These are phyloP conservation scores for Colletotrichum chlorophyti DNA, from an alignment of 2,329 filamentous ascomycete species.

Conservation along the genomic window DNA sequence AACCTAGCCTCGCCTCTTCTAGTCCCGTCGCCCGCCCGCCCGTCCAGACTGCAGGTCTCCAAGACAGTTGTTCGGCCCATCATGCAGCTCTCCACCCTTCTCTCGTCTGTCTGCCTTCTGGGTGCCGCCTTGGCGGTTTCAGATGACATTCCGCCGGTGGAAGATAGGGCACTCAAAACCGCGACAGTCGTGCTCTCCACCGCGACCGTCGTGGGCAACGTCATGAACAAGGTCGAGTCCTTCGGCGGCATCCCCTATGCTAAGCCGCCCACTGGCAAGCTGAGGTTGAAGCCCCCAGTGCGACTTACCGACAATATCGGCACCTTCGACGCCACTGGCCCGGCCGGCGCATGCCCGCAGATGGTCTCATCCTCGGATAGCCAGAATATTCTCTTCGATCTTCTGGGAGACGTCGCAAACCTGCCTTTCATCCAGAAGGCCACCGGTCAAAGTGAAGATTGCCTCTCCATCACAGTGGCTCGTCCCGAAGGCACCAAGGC, in stretches of 20 bases:
- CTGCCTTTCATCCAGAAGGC: conserved; percentile 51
- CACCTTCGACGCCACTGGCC: conserved; percentile 56
- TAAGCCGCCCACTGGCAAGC: conserved; percentile 60
- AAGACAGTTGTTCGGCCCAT: not conserved
- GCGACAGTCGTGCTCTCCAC: conserved; percentile 31
- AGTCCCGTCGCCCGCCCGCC: not conserved
- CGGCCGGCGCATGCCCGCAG: conserved; percentile 63
- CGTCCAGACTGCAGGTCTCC: not conserved
- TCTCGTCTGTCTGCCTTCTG: conserved; percentile 22
- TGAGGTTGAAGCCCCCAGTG: conserved; percentile 67
- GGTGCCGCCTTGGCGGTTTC: conserved; percentile 15
- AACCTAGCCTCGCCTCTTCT: not conserved
- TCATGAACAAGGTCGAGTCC: conserved; percentile 51
- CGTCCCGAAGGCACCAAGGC: conserved; percentile 51
- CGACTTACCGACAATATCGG: conserved; percentile 56
- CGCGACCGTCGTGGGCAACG: conserved; percentile 33
- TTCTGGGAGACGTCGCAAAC: conserved; percentile 47
- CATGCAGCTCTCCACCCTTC: conserved; percentile 19
- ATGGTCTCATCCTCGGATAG: conserved; percentile 45
- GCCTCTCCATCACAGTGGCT: conserved; percentile 54
- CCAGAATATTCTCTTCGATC: conserved; percentile 38
- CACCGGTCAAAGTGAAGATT: conserved; percentile 56
- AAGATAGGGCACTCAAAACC: conserved; percentile 8
- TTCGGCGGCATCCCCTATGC: conserved; percentile 72
- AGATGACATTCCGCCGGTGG: conserved; percentile 12